Evolutionary conservation across 192 early-diverging fungal species (phyloP), one percentile per base, ranked within the genome.

Genomic region (Obelidium mucronatum): DNA sequence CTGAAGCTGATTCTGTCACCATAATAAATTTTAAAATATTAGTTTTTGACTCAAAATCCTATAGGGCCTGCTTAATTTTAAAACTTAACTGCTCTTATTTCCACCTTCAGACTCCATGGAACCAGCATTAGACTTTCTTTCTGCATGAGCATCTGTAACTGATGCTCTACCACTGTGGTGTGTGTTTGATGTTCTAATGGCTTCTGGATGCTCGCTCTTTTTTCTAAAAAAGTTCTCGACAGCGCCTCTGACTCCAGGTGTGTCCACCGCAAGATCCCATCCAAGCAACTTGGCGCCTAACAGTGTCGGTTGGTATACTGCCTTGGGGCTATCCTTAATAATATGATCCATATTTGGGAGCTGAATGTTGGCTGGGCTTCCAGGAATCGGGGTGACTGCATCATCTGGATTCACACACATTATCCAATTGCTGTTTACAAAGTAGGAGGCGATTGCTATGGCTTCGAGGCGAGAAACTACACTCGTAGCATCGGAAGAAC

Each of bases 261-360:
- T 44, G 6, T 73, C 74, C 15, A 24, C n/a, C 35, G 78, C 79
- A 19, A 70, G 17, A 30, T 64, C 30, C 83, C 80, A 82, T 22
- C 76, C 73, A 19, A 74, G 67, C 4, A 77, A 36, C 64, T 48
- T 51, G 0, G 55, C 67, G 11, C 78, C 83, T 4, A 36, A 33
- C 3, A 28, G 26, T 1, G 80, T 84, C 11, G 81, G 54, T 51
- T 82, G 78, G 60, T 84, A 84, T 4, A 80, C 48, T 35, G 35
- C 71, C 17, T 72, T 74, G n/a, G 26, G 64, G 26, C 34, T n/a
- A n/a, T 77, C 73, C 33, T 71, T 73, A 48, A 77, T 66, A 42
- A 67, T 30, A 0, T 36, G 17, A 6, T 26, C 48, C n/a, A 26
- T 58, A 24, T 30, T 24, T 6, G 19, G 30, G 2, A 40, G 8